phyloP scores from a whole-genome alignment of 176 grass and related monocot genomes.

The Triticum turgidum region DNA sequence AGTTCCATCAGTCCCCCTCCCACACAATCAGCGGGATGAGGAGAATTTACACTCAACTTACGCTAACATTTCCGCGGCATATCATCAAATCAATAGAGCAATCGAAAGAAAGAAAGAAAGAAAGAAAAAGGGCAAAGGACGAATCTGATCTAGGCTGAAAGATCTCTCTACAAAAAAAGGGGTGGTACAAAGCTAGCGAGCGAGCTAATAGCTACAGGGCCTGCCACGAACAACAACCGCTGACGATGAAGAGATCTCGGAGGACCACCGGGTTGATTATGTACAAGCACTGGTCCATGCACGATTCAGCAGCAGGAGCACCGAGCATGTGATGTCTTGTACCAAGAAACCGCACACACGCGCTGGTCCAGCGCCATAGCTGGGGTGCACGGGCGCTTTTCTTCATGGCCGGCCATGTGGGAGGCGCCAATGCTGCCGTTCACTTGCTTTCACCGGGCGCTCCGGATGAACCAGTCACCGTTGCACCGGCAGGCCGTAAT shows the following conservation, averaged over 20 bases:
- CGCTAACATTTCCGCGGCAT: slow-evolving; percentile 17
- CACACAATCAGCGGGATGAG: slow-evolving; percentile 25
- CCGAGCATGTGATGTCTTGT: slow-evolving; percentile 75
- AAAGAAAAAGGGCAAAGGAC: not conserved
- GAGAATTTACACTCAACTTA: slow-evolving; percentile 40
- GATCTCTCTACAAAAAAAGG: slow-evolving; percentile 47
- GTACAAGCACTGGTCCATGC: slow-evolving; percentile 50
- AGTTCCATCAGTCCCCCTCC: slow-evolving; percentile 30
- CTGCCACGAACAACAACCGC: slow-evolving; percentile 47
- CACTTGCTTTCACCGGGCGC: slow-evolving; percentile 22
- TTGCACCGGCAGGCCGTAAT: slow-evolving; percentile 69
- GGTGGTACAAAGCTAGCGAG: slow-evolving; percentile 14
- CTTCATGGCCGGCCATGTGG: slow-evolving; percentile 53
- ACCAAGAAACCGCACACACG: slow-evolving; percentile 46
- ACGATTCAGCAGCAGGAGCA: slow-evolving; percentile 52
- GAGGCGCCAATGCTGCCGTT: slow-evolving; percentile 26
- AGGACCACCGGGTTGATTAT: slow-evolving; percentile 61
- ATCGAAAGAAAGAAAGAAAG: not conserved
- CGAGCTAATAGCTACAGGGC: slow-evolving; percentile 25
- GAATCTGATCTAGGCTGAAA: slow-evolving; percentile 52
- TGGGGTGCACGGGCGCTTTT: slow-evolving; percentile 36
- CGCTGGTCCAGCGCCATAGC: slow-evolving; percentile 34
- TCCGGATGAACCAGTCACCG: slow-evolving; percentile 35
- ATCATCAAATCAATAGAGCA: slow-evolving; percentile 26
- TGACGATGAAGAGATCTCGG: slow-evolving; percentile 46